Evolutionary conservation across 139 green algal species (phyloP).

Genomic region (Chlorella vulgaris): DNA sequence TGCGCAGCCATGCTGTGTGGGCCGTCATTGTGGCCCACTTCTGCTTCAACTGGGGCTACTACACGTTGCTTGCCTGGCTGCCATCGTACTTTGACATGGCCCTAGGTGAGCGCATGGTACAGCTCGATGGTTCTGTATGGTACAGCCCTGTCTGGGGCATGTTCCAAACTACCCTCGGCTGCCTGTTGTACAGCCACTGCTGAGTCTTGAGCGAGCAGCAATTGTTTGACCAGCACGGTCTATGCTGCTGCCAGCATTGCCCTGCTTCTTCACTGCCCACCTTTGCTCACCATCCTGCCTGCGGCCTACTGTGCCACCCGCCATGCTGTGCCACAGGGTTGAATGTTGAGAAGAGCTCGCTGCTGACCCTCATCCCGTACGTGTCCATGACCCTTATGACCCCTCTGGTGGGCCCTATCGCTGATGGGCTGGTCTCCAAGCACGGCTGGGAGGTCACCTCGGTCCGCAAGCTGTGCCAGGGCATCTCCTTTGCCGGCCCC

Average conservation of each 20-base stretch:
- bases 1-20: conserved; percentile 79
- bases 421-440: conserved; percentile 59
- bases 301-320: not conserved
- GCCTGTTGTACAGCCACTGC: too few species aligned
- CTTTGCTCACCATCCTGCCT: too few species aligned
- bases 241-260: too few species aligned
- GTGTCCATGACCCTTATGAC: conserved; percentile 91
- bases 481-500: conserved; percentile 76
- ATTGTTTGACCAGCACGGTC: too few species aligned
- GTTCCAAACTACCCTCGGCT: too few species aligned
- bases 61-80: conserved; percentile 96
- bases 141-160: too few species aligned
- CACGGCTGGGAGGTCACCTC: conserved; percentile 60
- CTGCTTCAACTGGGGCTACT: conserved; percentile 98
- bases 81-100: conserved; percentile 95
- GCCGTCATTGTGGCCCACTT: conserved; percentile 97
- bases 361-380: conserved; percentile 88
- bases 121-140: too few species aligned
- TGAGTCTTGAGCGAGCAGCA: too few species aligned
- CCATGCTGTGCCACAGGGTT: conserved; percentile 51
- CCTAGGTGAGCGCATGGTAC: conserved; percentile 54
- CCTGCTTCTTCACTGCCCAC: too few species aligned
- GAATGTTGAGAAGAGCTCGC: conserved; percentile 76
- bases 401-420: conserved; percentile 63
- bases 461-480: conserved; percentile 80